Evolutionary conservation across 2,329 filamentous ascomycete species (phyloP).

Genomic region (Nakataea oryzae): DNA sequence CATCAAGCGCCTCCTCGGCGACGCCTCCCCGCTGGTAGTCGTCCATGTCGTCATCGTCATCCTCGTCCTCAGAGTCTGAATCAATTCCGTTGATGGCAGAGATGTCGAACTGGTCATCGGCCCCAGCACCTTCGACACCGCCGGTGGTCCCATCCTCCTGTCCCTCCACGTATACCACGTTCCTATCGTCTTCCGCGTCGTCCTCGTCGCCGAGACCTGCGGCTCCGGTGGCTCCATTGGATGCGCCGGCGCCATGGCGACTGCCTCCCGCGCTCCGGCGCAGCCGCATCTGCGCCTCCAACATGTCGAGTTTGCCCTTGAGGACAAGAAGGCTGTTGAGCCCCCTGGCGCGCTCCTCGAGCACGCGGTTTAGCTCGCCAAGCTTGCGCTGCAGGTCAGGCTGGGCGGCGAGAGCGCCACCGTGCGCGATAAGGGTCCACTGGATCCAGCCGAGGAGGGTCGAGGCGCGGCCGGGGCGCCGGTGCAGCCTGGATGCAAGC

Average conservation of each 20-base stretch:
- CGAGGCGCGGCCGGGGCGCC: slow-evolving; percentile 78
- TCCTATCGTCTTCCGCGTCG: slow-evolving; percentile 9
- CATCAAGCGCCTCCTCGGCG: slow-evolving; percentile 16
- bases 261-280: slow-evolving; percentile 33
- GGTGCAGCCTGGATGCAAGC: slow-evolving; percentile 77
- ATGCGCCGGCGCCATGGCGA: slow-evolving; percentile 14
- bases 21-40: slow-evolving; percentile 12
- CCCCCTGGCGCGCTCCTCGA: slow-evolving; percentile 76
- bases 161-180: slow-evolving; percentile 3
- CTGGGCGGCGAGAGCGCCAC: slow-evolving; percentile 79
- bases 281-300: slow-evolving; percentile 80
- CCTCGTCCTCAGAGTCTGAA: slow-evolving; percentile 9
- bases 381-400: slow-evolving; percentile 74
- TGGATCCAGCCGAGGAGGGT: slow-evolving; percentile 92
- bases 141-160: slow-evolving; percentile 1
- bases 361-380: slow-evolving; percentile 69
- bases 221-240: slow-evolving; percentile 24
- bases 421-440: slow-evolving; percentile 86
- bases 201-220: slow-evolving; percentile 33
- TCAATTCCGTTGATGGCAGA: slow-evolving; percentile 3
- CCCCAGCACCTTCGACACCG: slow-evolving; percentile 6
- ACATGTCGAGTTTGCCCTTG: slow-evolving; percentile 91
- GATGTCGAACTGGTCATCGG: slow-evolving; percentile 9
- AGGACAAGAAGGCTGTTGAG: slow-evolving; percentile 74
- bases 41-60: slow-evolving; percentile 10